Evolutionary conservation across 140 eudicot species (phyloP).

Genomic region (Stevia rebaudiana): DNA sequence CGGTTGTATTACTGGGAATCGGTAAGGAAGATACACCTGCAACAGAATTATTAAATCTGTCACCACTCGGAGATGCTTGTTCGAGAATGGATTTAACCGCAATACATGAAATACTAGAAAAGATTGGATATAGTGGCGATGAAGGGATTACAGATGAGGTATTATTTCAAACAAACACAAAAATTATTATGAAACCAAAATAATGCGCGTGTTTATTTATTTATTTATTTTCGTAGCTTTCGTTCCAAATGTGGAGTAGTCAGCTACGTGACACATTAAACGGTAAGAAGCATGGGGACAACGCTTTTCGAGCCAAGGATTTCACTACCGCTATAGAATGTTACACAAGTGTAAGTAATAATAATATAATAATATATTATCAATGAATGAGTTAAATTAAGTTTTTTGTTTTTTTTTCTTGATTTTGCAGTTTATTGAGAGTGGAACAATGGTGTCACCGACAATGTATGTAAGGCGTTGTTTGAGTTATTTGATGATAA

Average conservation of each 20-base stretch:
- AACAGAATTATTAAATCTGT: conserved; percentile 33
- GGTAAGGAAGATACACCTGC: conserved; percentile 36
- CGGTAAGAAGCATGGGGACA: conserved; percentile 80
- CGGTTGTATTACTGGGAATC: conserved; percentile 62
- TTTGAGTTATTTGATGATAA: conserved; percentile 65
- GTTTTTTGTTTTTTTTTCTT: neutral
- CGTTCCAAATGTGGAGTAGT: conserved; percentile 89
- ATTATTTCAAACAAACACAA: neutral
- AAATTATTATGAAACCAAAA: neutral
- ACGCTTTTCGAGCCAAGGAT: conserved; percentile 73
- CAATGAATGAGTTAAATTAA: neutral
- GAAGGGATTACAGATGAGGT: conserved; percentile 91
- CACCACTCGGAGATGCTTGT: conserved; percentile 92
- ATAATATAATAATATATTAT: too few relatives aligned
- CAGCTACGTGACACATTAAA: conserved; percentile 77
- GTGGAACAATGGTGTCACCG: conserved; percentile 88
- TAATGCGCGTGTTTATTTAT: neutral
- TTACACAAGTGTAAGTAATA: conserved; percentile 57
- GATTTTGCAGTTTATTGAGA: conserved; percentile 67
- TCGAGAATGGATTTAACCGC: conserved; percentile 74
- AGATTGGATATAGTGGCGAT: conserved; percentile 65
- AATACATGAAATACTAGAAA: conserved; percentile 70
- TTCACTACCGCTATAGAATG: conserved; percentile 65
- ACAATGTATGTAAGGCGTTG: conserved; percentile 82
- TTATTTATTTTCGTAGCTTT: conserved; percentile 46